Percentiles rank a stretch among this genome's conserved stretches.
phyloP scores from a whole-genome alignment of 1,284 basidiomycete species.

The Cryptococcus sp. region DNA sequence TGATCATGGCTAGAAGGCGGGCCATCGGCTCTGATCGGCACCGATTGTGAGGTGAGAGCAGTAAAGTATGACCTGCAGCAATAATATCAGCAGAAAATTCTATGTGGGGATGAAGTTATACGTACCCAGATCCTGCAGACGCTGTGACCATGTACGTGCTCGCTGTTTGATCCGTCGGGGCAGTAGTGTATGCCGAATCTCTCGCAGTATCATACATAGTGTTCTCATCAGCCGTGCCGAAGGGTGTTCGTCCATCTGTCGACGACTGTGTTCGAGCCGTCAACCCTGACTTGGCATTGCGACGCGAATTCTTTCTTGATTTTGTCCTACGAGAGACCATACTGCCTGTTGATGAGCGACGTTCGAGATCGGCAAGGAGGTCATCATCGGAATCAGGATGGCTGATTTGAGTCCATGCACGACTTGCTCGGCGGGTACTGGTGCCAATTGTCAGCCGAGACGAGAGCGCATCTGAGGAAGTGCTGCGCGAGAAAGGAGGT shows the following conservation, averaged over 20 bases:
- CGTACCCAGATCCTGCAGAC: conserved; percentile 17
- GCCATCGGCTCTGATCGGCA: conserved; percentile 14
- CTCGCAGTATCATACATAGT: conserved; percentile 23
- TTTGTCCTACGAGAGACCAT: conserved; percentile 8
- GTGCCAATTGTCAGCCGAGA: conserved; percentile 15
- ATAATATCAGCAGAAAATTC: neutral
- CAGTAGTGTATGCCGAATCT: conserved; percentile 19
- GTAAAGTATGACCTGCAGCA: conserved; percentile 23
- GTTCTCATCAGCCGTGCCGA: conserved; percentile 26
- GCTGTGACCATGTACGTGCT: conserved; percentile 29
- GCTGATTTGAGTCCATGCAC: conserved; percentile 38
- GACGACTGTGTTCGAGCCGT: neutral
- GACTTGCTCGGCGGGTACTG: conserved; percentile 11
- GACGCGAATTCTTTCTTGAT: neutral
- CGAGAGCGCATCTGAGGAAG: conserved; percentile 3
- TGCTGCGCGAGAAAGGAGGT: conserved; percentile 26
- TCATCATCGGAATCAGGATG: conserved; percentile 40
- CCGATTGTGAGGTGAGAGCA: conserved; percentile 16
- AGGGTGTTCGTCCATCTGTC: conserved; percentile 14
- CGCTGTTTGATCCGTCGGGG: conserved; percentile 22
- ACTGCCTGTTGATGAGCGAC: conserved; percentile 39
- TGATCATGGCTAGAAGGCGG: conserved; percentile 1
- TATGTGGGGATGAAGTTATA: neutral
- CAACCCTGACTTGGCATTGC: too few species aligned
- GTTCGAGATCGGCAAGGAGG: conserved; percentile 41